Evolutionary conservation across 148 eudicot genomes (phyloP).

Genomic region (Hydrangea macrophylla): DNA sequence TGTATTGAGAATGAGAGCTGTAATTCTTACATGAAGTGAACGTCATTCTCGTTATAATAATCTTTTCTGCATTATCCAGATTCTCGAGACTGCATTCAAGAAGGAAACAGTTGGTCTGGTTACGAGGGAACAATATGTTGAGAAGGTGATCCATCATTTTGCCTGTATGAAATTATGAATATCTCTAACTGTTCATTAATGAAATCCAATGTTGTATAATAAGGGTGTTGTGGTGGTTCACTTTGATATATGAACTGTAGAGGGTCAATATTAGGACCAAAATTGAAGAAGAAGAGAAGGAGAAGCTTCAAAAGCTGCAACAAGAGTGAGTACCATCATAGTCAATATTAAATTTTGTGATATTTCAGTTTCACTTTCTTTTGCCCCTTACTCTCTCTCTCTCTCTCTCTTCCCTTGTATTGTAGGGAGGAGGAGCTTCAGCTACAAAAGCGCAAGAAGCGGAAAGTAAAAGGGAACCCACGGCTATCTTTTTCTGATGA

Average conservation of each 20-base stretch:
- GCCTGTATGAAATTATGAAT: background rate
- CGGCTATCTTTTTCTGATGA: constrained; percentile 85
- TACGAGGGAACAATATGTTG: constrained; percentile 89
- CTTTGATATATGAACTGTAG: constrained; percentile 25
- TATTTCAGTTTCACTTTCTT: background rate
- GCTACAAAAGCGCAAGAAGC: constrained; percentile 77
- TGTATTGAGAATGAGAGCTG: background rate
- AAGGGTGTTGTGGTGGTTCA: background rate
- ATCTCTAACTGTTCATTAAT: background rate
- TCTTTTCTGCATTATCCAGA: constrained; percentile 35
- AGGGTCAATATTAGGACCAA: constrained; percentile 85
- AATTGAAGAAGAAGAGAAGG: constrained; percentile 98
- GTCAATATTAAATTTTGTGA: background rate
- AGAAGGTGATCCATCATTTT: constrained; percentile 51
- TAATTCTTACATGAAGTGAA: background rate
- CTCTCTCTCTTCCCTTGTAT: background rate
- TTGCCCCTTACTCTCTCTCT: constrained; percentile 4
- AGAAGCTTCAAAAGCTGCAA: constrained; percentile 80
- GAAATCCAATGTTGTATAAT: background rate
- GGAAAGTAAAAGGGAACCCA: constrained; percentile 65
- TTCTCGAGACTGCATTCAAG: constrained; percentile 96
- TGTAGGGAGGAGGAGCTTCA: constrained; percentile 84
- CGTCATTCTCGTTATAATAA: background rate
- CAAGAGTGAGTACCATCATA: constrained; percentile 65
- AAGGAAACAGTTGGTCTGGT: constrained; percentile 97